A percentile compares a stretch with the other conserved stretches of the same genome.
phyloP scores from a whole-genome alignment of 1,139 yeast genomes.

The Kazachstania sp. region DNA sequence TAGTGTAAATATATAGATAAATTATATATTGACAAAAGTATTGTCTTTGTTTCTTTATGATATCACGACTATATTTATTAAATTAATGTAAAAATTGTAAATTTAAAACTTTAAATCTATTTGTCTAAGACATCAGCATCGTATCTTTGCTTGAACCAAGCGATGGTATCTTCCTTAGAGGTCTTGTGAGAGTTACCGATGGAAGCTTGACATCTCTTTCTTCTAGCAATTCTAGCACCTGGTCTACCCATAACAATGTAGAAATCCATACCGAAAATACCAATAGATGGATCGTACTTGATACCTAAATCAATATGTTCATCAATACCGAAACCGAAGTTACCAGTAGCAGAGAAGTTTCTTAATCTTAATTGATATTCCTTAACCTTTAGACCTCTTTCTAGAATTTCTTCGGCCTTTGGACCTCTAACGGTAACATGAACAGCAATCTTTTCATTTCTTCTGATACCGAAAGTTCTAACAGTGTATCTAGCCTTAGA shows the following conservation, averaged over 20 bases:
- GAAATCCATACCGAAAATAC: slow-evolving; percentile 99
- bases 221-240: slow-evolving; percentile 98
- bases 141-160: slow-evolving; percentile 99
- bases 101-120: slow-evolving; percentile 35
- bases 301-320: slow-evolving; percentile 99
- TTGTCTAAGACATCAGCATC: slow-evolving; percentile 95
- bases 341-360: slow-evolving; percentile 98
- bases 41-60: no score
- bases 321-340: slow-evolving; percentile 99
- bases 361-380: slow-evolving; percentile 92
- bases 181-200: slow-evolving; percentile 93
- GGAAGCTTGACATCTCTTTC: slow-evolving; percentile 89
- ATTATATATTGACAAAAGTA: background rate
- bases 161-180: slow-evolving; percentile 86
- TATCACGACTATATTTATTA: background rate
- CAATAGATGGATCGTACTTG: slow-evolving; percentile 99
- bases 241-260: slow-evolving; percentile 99
- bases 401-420: slow-evolving; percentile 99
- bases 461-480: slow-evolving; percentile 99
- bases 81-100: background rate
- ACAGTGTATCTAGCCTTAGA: slow-evolving; percentile 99
- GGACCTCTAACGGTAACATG: slow-evolving; percentile 99
- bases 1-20: no score
- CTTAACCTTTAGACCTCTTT: slow-evolving; percentile 99
- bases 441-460: slow-evolving; percentile 99